phyloP scores from a whole-genome alignment of 2,329 filamentous ascomycete species.

The Coniella lustricola region DNA sequence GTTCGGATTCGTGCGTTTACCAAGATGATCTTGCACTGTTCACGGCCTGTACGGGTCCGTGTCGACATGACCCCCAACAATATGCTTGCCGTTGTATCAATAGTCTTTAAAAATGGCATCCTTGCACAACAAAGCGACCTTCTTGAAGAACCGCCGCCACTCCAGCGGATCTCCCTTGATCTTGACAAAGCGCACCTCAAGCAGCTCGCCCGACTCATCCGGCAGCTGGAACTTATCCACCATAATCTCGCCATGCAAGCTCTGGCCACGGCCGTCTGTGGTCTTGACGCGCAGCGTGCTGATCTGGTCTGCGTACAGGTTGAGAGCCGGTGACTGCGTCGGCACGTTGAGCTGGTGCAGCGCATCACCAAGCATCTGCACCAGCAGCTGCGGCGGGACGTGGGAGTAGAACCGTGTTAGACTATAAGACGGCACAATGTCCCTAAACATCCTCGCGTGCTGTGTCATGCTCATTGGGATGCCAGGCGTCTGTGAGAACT shows the following conservation, averaged over 20 bases:
- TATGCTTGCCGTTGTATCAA: background rate
- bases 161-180: constrained; percentile 92
- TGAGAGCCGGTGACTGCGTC: constrained; percentile 41
- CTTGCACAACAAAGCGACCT: constrained; percentile 79
- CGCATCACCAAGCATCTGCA: constrained; percentile 73
- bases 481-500: constrained; percentile 74
- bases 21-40: no score
- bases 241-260: constrained; percentile 66
- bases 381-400: constrained; percentile 65
- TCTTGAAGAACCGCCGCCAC: constrained; percentile 96
- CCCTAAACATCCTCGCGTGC: constrained; percentile 76
- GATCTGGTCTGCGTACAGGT: constrained; percentile 46
- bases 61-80: no score
- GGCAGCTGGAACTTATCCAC: constrained; percentile 59
- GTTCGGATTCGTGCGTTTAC: no score
- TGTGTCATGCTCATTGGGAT: constrained; percentile 84
- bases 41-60: no score
- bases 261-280: constrained; percentile 64
- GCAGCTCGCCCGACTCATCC: constrained; percentile 49
- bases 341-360: constrained; percentile 82
- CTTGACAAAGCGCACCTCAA: constrained; percentile 89
- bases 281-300: constrained; percentile 67
- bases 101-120: constrained; percentile 68
- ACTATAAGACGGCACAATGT: constrained; percentile 82
- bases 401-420: constrained; percentile 90